A percentile compares a stretch with the other conserved stretches of the same genome.
phyloP scores from a whole-genome alignment of 257 asterid genomes.

The Striga asiatica region DNA sequence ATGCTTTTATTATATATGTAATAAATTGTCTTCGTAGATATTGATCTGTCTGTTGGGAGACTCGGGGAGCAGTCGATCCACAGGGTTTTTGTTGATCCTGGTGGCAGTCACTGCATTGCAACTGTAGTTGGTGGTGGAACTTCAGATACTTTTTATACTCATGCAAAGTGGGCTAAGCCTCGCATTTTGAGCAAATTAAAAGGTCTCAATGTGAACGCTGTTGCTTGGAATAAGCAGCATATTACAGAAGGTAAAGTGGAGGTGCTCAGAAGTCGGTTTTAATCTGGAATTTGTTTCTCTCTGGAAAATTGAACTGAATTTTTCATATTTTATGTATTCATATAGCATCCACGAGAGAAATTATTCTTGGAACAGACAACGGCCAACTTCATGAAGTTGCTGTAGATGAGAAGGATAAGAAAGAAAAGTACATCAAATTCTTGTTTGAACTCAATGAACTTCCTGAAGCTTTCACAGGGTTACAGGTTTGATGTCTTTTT shows the following conservation, averaged over 20 bases:
- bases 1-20: background rate
- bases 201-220: constrained; percentile 69
- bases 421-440: constrained; percentile 72
- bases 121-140: constrained; percentile 84
- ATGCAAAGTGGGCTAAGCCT: constrained; percentile 92
- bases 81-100: constrained; percentile 87
- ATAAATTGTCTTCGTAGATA: constrained; percentile 35
- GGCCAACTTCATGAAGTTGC: constrained; percentile 89
- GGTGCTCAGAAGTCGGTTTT: constrained; percentile 6
- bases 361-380: constrained; percentile 75
- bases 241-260: constrained; percentile 70
- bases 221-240: constrained; percentile 90
- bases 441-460: constrained; percentile 81
- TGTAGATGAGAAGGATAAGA: constrained; percentile 96
- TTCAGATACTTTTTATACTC: constrained; percentile 81
- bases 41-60: constrained; percentile 84
- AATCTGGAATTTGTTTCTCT: background rate
- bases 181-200: constrained; percentile 68
- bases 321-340: constrained; percentile 18
- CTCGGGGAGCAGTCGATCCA: constrained; percentile 89
- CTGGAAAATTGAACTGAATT: constrained; percentile 10
- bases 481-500: constrained; percentile 52
- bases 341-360: constrained; percentile 89
- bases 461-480: constrained; percentile 82
- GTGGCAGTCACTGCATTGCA: constrained; percentile 94